Percentiles rank a stretch among this genome's conserved stretches.
phyloP scores from a whole-genome alignment of 768 basidiomycete species.

The Collybiopsis luxurians region DNA sequence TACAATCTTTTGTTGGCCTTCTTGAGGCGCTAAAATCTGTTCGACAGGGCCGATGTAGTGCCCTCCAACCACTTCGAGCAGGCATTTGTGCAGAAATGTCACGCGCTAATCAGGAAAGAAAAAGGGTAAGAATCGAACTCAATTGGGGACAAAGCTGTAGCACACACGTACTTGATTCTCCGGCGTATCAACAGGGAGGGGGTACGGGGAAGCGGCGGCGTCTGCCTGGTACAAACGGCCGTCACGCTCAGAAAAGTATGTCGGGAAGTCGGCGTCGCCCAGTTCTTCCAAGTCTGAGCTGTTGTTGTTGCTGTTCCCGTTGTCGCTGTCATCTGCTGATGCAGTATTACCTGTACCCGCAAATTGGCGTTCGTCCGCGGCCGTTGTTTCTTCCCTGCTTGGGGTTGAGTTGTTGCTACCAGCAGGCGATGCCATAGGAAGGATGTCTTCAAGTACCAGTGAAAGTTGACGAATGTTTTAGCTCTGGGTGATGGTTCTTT shows the following conservation, averaged over 20 bases:
- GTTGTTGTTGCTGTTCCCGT: neutral
- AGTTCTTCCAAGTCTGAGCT: constrained; percentile 38
- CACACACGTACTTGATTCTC: constrained; percentile 57
- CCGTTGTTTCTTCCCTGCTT: neutral
- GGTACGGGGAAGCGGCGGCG: constrained; percentile 55
- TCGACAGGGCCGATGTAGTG: constrained; percentile 61
- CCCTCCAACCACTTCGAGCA: constrained; percentile 49
- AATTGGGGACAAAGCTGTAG: too few species aligned
- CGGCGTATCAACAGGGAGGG: constrained; percentile 66
- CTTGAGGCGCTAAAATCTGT: constrained; percentile 42
- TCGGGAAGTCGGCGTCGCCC: constrained; percentile 49
- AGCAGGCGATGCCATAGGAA: too few species aligned
- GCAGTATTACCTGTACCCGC: neutral
- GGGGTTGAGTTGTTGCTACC: neutral
- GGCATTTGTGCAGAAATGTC: constrained; percentile 44
- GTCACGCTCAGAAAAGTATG: constrained; percentile 55
- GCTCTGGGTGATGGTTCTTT: too few species aligned
- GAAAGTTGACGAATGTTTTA: too few species aligned
- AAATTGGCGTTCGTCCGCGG: neutral
- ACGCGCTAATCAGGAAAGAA: constrained; percentile 40
- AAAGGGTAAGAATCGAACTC: too few species aligned
- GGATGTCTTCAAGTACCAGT: too few species aligned
- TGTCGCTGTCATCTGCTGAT: neutral
- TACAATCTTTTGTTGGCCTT: constrained; percentile 44
- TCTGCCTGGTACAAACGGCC: constrained; percentile 70